Conservation (phyloP, 1,139 yeast genomes). For the Zygosaccharomyces sapae region DNA sequence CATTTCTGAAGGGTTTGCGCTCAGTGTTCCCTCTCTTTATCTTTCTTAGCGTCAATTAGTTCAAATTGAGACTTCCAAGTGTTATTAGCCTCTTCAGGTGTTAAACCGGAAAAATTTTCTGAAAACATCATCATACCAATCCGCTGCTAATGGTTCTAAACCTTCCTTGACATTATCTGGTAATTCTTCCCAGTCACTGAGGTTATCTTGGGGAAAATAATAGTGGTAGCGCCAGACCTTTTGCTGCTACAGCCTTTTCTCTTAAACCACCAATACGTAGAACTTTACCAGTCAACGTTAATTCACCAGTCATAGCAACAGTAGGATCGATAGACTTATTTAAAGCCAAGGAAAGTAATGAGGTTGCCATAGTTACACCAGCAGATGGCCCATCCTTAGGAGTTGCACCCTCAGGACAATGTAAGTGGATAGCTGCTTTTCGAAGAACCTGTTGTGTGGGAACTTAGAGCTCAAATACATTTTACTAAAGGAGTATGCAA, state of each 20-base stretch:
- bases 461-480: constrained; percentile 73
- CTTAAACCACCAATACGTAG: constrained; percentile 90
- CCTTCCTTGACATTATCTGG: constrained; percentile 91
- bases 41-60: constrained; percentile 36
- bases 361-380: constrained; percentile 90
- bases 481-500: constrained; percentile 88
- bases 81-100: constrained; percentile 47
- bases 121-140: constrained; percentile 83
- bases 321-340: constrained; percentile 69
- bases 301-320: constrained; percentile 95
- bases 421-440: constrained; percentile 88
- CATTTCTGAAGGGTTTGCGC: not conserved
- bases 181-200: constrained; percentile 88
- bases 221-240: constrained; percentile 84
- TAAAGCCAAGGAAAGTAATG: constrained; percentile 79
- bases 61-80: constrained; percentile 41
- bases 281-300: constrained; percentile 89
- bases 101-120: constrained; percentile 56
- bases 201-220: constrained; percentile 90
- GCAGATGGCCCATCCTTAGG: constrained; percentile 99
- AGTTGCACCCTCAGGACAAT: constrained; percentile 96
- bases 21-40: constrained; percentile 9
- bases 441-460: constrained; percentile 85
- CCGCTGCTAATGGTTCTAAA: constrained; percentile 80
- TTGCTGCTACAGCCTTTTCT: constrained; percentile 94